Conservation (phyloP, 2,329 filamentous ascomycete genomes). For the Fusarium mangiferae region DNA sequence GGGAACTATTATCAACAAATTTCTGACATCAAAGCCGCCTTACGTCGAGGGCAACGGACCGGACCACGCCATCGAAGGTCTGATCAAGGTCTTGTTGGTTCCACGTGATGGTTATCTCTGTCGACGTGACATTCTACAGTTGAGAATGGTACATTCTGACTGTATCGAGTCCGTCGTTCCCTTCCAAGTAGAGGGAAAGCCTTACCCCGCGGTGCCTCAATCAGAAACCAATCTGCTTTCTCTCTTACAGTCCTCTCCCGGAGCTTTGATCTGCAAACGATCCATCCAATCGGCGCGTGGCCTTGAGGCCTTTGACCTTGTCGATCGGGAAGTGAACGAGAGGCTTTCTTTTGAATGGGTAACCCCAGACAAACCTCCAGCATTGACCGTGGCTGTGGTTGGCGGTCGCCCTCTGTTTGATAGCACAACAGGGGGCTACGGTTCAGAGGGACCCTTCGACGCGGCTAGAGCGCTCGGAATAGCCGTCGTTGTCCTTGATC, state of each 20-base stretch:
- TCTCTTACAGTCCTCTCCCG: background rate
- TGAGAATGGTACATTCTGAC: background rate
- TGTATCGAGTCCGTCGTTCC: background rate
- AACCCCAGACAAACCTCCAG: background rate
- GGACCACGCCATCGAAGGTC: background rate
- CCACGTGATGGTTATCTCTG: background rate
- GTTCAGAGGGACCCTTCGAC: background rate
- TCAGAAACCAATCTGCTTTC: background rate
- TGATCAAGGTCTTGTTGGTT: background rate
- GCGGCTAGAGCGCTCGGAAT: background rate
- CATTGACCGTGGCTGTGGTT: background rate
- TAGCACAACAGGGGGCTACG: background rate
- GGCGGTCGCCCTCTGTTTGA: background rate
- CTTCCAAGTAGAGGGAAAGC: accelerated
- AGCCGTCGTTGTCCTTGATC: background rate
- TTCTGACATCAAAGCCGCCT: background rate
- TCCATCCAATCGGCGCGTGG: background rate
- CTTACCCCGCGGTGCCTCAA: background rate
- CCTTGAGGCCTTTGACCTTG: background rate
- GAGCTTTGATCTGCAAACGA: background rate
- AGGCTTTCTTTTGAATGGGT: background rate
- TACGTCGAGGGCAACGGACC: accelerated
- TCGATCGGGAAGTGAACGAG: background rate
- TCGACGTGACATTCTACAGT: background rate
- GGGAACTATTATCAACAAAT: background rate